A percentile compares a stretch with the other conserved stretches of the same genome.
Evolutionary conservation across 345 rosid genomes (phyloP).

Genomic region (Rhizophora apiculata): DNA sequence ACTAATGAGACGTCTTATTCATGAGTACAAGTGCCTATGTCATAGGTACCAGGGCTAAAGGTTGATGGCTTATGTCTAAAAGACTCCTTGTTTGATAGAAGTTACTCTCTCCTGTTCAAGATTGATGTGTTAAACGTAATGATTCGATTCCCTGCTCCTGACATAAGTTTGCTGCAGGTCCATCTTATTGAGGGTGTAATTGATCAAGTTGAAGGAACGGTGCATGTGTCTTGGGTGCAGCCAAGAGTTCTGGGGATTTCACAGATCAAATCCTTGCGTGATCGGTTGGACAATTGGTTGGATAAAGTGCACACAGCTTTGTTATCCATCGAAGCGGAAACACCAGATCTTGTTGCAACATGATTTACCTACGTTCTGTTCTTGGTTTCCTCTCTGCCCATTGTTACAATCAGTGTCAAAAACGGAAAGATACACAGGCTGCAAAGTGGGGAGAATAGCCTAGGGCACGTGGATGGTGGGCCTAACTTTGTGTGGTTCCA

Average conservation of each 20-base stretch:
- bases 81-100: too few species aligned
- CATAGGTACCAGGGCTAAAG: too few species aligned
- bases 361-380: slow-evolving; percentile 19
- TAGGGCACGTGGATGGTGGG: background rate
- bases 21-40: too few species aligned
- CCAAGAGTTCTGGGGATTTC: slow-evolving; percentile 95
- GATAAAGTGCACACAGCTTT: slow-evolving; percentile 79
- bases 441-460: background rate
- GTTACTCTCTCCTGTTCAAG: too few species aligned
- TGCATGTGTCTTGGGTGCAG: slow-evolving; percentile 95
- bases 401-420: slow-evolving; percentile 13
- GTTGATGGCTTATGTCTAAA: too few species aligned
- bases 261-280: slow-evolving; percentile 83
- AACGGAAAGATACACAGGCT: background rate
- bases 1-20: too few species aligned
- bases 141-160: background rate
- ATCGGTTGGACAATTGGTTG: slow-evolving; percentile 79
- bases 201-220: slow-evolving; percentile 94
- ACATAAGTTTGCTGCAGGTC: slow-evolving; percentile 48
- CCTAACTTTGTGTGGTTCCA: slow-evolving; percentile 4
- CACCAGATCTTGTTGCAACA: slow-evolving; percentile 89
- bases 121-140: background rate
- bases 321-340: slow-evolving; percentile 91
- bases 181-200: slow-evolving; percentile 94
- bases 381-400: slow-evolving; percentile 1